Base-by-base conservation (phyloP, 2,329 filamentous ascomycete species). In the Nothomitra cinnamomea region DNA sequence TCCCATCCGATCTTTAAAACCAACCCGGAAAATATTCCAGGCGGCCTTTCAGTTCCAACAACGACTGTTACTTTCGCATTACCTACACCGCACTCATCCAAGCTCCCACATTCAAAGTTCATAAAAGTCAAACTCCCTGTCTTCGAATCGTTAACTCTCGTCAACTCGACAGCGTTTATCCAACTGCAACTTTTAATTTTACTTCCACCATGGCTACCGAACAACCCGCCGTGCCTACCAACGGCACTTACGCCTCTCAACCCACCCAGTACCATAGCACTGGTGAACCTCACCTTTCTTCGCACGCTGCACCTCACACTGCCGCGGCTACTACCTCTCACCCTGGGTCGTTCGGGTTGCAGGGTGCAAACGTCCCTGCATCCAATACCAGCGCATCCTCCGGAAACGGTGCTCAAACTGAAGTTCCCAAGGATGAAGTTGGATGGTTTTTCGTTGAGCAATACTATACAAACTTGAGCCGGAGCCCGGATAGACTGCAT, bases 381-480 rank as follows among this genome's bases (percentile, higher is more conserved):
- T 49, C 55, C 21, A 28, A 19, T 22, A 21, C 32, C 25, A 36
- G 19, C n/a, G 49, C 17, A 8, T 51, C 56, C 17, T 38, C 54
- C 51, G 48, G 52, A 45, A 43, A 40, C 17, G 54, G 47, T 32
- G 50, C 53, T 51, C 53, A 60, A 48, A 52, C 63, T 22, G 71
- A 74, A 43, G 76, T 79, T 58, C 73, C 72, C 62, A 95, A 95
- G 74, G 88, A 95, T 67, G 87, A 96, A 73, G 88, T 98, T 61
- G 92, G 88, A 69, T 98, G 92, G 92, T 96, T 90, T 73, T 98
- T 98, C 62, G 92, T 98, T 56, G 89, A 96, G 78, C 88, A 95
- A 70, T 98, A 95, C 76, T 98, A 98, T 73, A 96, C 87, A 61
- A 98, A 88, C 57, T 73, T 98, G 65, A 95, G 89, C 80, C 89